Percentiles rank a stretch among this genome's conserved stretches.
Conservation (phyloP, 805 yeast genomes). For the Nakazawaea anatomiae region DNA sequence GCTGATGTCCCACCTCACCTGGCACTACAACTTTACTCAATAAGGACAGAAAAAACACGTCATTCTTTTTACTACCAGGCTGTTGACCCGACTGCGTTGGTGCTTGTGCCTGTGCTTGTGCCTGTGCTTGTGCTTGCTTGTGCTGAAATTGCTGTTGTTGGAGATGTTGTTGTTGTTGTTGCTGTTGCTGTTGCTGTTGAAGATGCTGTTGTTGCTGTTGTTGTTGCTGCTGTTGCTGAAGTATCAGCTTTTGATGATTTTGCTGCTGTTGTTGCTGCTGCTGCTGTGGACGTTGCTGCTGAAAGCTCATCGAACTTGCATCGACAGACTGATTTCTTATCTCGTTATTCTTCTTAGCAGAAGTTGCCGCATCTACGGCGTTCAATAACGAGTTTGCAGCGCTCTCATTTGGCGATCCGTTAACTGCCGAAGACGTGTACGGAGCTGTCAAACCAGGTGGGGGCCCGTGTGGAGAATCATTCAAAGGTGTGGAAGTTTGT, state of each 20-base stretch:
- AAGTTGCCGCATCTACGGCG: constrained; percentile 3
- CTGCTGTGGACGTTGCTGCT: constrained; percentile 4
- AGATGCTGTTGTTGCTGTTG: constrained; percentile 11
- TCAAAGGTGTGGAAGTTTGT: neutral
- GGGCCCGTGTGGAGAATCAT: constrained; percentile 17
- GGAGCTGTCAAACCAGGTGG: constrained; percentile 3
- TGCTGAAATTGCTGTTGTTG: constrained; percentile 7
- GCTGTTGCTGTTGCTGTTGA: constrained; percentile 5
- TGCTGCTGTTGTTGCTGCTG: constrained; percentile 15
- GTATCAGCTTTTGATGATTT: constrained; percentile 6
- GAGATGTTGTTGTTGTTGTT: neutral
- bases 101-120: neutral
- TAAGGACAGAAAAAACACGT: constrained; percentile 12
- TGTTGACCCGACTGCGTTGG: neutral
- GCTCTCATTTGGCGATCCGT: constrained; percentile 5
- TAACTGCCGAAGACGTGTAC: neutral
- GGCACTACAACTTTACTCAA: constrained; percentile 10
- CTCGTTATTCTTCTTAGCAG: neutral
- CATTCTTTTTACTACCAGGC: constrained; percentile 8
- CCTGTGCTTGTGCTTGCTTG: constrained; percentile 8
- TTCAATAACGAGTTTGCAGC: constrained; percentile 2
- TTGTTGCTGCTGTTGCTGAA: constrained; percentile 5
- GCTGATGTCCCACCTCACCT: constrained; percentile 5
- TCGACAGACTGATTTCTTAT: neutral
- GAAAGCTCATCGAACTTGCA: neutral